Conservation (phyloP, 1,284 basidiomycete genomes). For the Termitomyces sp. region DNA sequence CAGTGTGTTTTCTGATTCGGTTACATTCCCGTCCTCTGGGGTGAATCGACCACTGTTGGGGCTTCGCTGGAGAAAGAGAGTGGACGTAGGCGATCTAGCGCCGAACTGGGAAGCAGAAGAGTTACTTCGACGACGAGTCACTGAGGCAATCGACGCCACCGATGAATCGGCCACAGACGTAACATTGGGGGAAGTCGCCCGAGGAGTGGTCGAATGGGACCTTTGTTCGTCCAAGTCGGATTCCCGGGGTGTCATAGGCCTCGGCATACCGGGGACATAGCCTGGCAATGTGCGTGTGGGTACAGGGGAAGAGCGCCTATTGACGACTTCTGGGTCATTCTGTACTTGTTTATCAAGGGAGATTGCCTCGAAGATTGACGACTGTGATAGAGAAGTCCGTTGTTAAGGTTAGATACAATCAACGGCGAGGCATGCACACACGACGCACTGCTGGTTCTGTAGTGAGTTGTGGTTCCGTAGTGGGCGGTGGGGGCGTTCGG, state of each 20-base stretch:
- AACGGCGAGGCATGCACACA: not conserved
- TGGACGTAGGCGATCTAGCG: conserved; percentile 35
- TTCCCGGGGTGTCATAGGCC: conserved; percentile 79
- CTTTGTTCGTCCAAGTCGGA: conserved; percentile 65
- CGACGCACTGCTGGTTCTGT: conserved; percentile 24
- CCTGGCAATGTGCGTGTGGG: conserved; percentile 68
- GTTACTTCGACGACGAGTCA: conserved; percentile 41
- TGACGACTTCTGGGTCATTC: conserved; percentile 34
- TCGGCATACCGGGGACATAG: conserved; percentile 83
- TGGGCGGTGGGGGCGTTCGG: conserved; percentile 26
- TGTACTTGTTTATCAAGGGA: conserved; percentile 53
- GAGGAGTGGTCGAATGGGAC: conserved; percentile 73
- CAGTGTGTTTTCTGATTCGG: conserved; percentile 41
- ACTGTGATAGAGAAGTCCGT: conserved; percentile 28
- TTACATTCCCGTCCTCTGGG: conserved; percentile 42
- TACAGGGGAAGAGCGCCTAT: conserved; percentile 50
- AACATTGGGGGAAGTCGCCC: conserved; percentile 59
- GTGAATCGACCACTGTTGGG: conserved; percentile 56
- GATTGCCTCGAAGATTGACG: conserved; percentile 46
- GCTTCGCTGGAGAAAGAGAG: conserved; percentile 52
- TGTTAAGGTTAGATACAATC: conserved; percentile 18
- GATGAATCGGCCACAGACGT: conserved; percentile 23
- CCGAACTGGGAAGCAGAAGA: conserved; percentile 50
- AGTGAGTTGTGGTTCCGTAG: too few species aligned
- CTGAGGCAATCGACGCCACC: conserved; percentile 19